These are phyloP conservation scores for Ophiostoma pallidulum DNA, from an alignment of 2,329 filamentous ascomycete species.

Conservation along the genomic window DNA sequence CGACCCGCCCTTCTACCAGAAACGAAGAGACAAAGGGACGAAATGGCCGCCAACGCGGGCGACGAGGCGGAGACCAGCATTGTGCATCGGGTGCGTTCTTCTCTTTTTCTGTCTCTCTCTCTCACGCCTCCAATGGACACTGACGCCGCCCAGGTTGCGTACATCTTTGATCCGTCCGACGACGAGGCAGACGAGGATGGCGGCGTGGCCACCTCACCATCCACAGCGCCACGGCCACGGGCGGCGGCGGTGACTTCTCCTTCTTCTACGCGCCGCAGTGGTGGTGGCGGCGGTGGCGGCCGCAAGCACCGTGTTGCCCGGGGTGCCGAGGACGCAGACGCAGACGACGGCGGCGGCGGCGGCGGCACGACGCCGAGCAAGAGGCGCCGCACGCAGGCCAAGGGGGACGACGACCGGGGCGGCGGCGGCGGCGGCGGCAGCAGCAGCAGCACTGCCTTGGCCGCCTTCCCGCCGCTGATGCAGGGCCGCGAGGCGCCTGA, in stretches of 20 bases:
- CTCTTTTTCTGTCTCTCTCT: no score
- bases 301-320: background rate
- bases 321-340: background rate
- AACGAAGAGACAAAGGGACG: background rate
- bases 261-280: background rate
- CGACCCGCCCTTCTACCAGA: background rate
- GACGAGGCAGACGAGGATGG: conserved; percentile 26
- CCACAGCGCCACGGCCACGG: no score
- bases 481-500: conserved; percentile 42
- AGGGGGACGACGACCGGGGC: background rate
- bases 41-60: background rate
- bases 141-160: conserved; percentile 41
- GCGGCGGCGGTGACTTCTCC: no score
- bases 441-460: conserved; percentile 7
- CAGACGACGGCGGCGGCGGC: background rate
- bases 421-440: background rate
- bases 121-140: no score
- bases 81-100: conserved; percentile 9
- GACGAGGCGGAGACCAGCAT: conserved; percentile 7
- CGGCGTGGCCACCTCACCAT: no score
- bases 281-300: background rate
- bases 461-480: conserved; percentile 43
- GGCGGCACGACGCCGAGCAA: conserved; percentile 1
- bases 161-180: conserved; percentile 48
- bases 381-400: background rate